Percentiles rank a stretch among this genome's conserved stretches.
Conservation (phyloP, 148 eudicot species). For the Drosera capensis region DNA sequence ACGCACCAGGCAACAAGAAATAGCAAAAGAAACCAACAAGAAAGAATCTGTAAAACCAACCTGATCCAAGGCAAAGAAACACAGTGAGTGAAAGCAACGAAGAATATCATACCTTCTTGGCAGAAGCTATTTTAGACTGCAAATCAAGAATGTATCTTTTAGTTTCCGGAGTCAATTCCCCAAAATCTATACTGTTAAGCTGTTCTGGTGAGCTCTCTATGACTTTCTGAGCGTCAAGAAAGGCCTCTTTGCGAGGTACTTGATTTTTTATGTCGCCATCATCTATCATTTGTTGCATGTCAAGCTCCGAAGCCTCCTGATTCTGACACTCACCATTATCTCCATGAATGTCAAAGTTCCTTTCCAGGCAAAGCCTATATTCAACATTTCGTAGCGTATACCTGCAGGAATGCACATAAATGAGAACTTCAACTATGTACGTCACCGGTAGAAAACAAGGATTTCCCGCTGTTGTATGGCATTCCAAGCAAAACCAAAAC, state of each 20-base stretch:
- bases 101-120: constrained; percentile 44
- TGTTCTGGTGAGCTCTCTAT: constrained; percentile 22
- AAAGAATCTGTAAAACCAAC: no score
- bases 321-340: constrained; percentile 25
- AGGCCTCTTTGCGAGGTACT: constrained; percentile 20
- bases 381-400: constrained; percentile 92
- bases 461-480: no score
- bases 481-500: no score
- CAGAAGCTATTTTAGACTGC: constrained; percentile 60
- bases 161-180: constrained; percentile 59
- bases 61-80: no score
- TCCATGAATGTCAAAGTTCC: constrained; percentile 56
- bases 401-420: constrained; percentile 25
- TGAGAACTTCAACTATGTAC: no score
- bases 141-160: constrained; percentile 47
- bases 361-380: constrained; percentile 88
- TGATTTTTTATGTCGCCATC: constrained; percentile 28
- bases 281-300: constrained; percentile 28
- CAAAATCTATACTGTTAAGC: no score
- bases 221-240: constrained; percentile 16
- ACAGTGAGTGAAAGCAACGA: background rate
- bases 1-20: no score
- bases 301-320: constrained; percentile 31
- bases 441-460: no score
- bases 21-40: no score